A percentile compares a stretch with the other conserved stretches of the same genome.
These are phyloP conservation scores for Eudorina sp. DNA, from an alignment of 139 green algal species.

Conservation along the genomic window DNA sequence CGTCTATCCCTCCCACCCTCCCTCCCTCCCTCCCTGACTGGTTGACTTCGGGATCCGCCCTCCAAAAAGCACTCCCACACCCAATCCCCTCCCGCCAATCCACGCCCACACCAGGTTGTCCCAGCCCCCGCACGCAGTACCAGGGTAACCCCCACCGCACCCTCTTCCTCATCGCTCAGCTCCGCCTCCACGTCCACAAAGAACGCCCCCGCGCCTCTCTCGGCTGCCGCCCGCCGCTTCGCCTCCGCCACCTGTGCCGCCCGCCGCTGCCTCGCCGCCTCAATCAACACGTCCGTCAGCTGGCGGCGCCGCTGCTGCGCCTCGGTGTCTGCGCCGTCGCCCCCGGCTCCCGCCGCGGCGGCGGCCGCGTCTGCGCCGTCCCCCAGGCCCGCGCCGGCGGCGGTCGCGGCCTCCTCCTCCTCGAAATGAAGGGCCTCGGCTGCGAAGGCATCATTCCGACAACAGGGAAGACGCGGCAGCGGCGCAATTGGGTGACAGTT, in stretches of 20 bases:
- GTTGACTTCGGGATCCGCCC: too few relatives aligned
- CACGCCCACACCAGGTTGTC: not conserved
- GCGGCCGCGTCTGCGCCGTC: not conserved
- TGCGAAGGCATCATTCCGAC: too few relatives aligned
- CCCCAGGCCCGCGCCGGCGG: constrained; percentile 2
- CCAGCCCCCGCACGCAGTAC: too few relatives aligned
- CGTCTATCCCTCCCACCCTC: too few relatives aligned
- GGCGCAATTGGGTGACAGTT: too few relatives aligned
- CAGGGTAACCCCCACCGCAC: not conserved
- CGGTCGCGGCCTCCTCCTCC: constrained; percentile 26
- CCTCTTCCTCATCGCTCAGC: constrained; percentile 47
- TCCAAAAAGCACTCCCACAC: not conserved
- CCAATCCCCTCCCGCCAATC: not conserved
- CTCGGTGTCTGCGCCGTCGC: not conserved
- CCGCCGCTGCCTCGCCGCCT: constrained; percentile 6
- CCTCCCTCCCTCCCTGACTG: too few relatives aligned
- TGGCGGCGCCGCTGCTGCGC: not conserved
- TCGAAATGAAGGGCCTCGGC: constrained; percentile 36
- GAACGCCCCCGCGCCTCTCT: not conserved
- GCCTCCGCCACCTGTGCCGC: constrained; percentile 16
- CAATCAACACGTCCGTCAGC: constrained; percentile 17
- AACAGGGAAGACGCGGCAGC: too few relatives aligned
- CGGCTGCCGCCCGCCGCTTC: not conserved
- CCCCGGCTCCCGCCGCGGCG: not conserved
- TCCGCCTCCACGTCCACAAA: constrained; percentile 48